Percentiles rank a stretch among this genome's conserved stretches.
Conservation (phyloP, 2,329 filamentous ascomycete genomes). For the Hymenoscyphus fraxineus region DNA sequence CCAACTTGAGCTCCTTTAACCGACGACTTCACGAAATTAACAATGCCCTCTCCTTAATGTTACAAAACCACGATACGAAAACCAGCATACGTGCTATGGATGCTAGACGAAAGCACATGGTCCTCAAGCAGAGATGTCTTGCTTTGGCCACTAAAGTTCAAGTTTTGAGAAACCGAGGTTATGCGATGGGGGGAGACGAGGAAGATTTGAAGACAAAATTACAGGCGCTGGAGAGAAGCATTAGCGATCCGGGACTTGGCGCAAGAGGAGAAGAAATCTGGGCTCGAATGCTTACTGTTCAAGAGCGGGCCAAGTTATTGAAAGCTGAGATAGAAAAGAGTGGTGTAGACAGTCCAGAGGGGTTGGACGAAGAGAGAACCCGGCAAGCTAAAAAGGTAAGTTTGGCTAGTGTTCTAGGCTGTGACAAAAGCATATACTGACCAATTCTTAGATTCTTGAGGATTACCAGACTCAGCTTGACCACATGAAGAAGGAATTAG, state of each 20-base stretch:
- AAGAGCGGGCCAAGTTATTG: slow-evolving; percentile 68
- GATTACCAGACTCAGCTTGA: slow-evolving; percentile 78
- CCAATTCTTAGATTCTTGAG: slow-evolving; percentile 59
- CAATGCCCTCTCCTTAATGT: slow-evolving; percentile 64
- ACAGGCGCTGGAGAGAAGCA: slow-evolving; percentile 61
- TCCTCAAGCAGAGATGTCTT: slow-evolving; percentile 69
- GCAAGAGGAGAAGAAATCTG: slow-evolving; percentile 81
- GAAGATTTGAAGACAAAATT: slow-evolving; percentile 74
- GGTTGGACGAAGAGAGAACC: slow-evolving; percentile 66
- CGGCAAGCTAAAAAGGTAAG: slow-evolving; percentile 70
- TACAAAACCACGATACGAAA: slow-evolving; percentile 72
- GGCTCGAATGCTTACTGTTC: slow-evolving; percentile 72
- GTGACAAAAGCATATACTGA: slow-evolving; percentile 19
- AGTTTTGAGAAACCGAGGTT: slow-evolving; percentile 75
- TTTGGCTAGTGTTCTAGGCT: slow-evolving; percentile 17
- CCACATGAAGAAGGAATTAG: slow-evolving; percentile 65
- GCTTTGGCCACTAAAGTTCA: slow-evolving; percentile 76
- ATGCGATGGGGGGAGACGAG: slow-evolving; percentile 74
- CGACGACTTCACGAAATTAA: slow-evolving; percentile 76
- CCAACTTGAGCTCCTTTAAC: slow-evolving; percentile 66
- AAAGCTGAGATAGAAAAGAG: slow-evolving; percentile 71
- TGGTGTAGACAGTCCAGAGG: slow-evolving; percentile 51
- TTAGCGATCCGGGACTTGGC: slow-evolving; percentile 70
- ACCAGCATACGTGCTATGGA: slow-evolving; percentile 71
- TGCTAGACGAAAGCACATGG: slow-evolving; percentile 67